These are phyloP conservation scores for Kluyveromyces lactis DNA, from an alignment of 805 yeast genomes.

Conservation along the genomic window DNA sequence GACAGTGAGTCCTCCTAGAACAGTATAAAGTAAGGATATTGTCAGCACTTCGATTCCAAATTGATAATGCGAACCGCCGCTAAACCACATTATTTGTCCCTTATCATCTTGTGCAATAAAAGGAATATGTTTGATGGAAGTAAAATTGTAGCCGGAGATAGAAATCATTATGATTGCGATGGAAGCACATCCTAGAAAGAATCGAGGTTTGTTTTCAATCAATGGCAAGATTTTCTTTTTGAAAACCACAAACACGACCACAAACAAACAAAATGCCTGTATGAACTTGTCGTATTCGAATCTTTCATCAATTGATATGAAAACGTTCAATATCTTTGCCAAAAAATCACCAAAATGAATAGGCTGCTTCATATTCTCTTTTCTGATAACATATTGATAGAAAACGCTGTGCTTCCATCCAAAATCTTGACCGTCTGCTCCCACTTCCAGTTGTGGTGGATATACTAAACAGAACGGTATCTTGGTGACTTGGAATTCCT, in stretches of 20 bases:
- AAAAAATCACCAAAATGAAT: constrained; percentile 48
- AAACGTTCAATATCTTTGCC: constrained; percentile 36
- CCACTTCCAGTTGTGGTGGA: constrained; percentile 37
- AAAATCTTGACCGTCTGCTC: constrained; percentile 20
- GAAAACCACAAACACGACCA: constrained; percentile 36
- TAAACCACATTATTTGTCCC: constrained; percentile 45
- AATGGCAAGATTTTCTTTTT: constrained; percentile 39
- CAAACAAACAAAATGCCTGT: constrained; percentile 38
- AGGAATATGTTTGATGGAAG: constrained; percentile 53
- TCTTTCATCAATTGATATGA: constrained; percentile 36
- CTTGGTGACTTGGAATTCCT: constrained; percentile 35
- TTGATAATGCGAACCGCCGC: constrained; percentile 62
- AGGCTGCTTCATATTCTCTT: constrained; percentile 29
- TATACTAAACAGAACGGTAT: constrained; percentile 65
- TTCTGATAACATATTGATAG: constrained; percentile 30
- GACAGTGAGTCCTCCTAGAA: constrained; percentile 36
- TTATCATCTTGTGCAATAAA: constrained; percentile 47
- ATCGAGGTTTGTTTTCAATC: constrained; percentile 19
- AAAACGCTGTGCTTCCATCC: constrained; percentile 26
- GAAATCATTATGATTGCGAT: constrained; percentile 35
- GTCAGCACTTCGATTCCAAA: constrained; percentile 60
- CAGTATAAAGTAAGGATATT: constrained; percentile 42
- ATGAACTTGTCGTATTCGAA: constrained; percentile 37
- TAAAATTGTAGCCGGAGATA: constrained; percentile 58
- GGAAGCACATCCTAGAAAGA: constrained; percentile 31